Conservation (phyloP, 176 grass and related monocot species). For the Echinochloa phyllopogon region DNA sequence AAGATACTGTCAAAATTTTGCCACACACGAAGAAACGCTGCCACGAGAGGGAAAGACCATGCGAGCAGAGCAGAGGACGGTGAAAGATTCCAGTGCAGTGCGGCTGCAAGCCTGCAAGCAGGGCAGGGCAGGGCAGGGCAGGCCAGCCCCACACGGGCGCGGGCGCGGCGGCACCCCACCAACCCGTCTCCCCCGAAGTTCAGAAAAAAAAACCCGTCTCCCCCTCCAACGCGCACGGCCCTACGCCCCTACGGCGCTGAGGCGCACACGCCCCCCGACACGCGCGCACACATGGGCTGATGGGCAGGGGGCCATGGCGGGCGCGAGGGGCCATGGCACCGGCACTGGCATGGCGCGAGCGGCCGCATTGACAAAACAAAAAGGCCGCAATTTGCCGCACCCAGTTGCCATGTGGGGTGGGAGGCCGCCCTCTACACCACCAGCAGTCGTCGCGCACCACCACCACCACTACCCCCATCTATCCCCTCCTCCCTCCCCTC, state of each 20-base stretch:
- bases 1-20: too few relatives aligned
- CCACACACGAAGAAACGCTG: too few relatives aligned
- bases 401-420: conserved; percentile 23
- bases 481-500: conserved; percentile 10
- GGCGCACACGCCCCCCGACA: conserved; percentile 51
- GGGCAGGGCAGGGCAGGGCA: too few relatives aligned
- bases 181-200: background rate
- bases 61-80: background rate
- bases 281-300: conserved; percentile 47
- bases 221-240: background rate
- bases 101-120: too few relatives aligned
- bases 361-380: conserved; percentile 44
- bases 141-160: too few relatives aligned
- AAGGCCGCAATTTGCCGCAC: conserved; percentile 45
- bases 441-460: conserved; percentile 21
- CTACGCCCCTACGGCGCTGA: conserved; percentile 20
- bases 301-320: conserved; percentile 39
- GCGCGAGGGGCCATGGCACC: background rate
- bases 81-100: conserved; percentile 35
- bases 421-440: conserved; percentile 16
- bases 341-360: conserved; percentile 13
- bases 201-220: too few relatives aligned
- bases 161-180: background rate
- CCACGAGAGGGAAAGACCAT: background rate
- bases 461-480: conserved; percentile 36